Conservation (phyloP, 345 rosid genomes). For the Triadica sebifera region DNA sequence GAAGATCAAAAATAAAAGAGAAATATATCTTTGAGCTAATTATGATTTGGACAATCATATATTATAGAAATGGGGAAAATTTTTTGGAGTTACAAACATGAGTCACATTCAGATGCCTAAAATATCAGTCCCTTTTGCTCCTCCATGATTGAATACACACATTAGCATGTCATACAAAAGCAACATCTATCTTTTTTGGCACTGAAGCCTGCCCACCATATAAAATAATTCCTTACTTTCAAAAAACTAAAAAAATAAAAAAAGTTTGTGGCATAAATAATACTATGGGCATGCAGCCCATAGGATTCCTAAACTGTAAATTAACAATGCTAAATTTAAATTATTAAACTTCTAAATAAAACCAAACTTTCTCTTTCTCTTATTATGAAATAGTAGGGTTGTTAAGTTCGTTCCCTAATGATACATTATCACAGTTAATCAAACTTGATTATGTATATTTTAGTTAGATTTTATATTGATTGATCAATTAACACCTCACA, state of each 20-base stretch:
- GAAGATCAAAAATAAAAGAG: too few relatives aligned
- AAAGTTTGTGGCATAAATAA: too few relatives aligned
- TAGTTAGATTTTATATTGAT: not conserved
- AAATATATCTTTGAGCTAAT: not conserved
- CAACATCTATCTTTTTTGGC: conserved; percentile 12
- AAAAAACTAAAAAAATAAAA: too few relatives aligned
- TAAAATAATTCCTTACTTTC: too few relatives aligned
- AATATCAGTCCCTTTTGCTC: conserved; percentile 17
- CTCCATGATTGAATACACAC: conserved; percentile 28
- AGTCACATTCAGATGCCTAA: conserved; percentile 35
- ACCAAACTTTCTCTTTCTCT: not conserved
- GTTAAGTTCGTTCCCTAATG: not conserved
- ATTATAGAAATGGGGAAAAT: not conserved
- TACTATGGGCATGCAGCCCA: too few relatives aligned
- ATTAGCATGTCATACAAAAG: conserved; percentile 9
- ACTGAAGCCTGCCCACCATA: not conserved
- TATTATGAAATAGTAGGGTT: conserved; percentile 1
- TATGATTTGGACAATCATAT: conserved; percentile 7
- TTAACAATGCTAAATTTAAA: too few relatives aligned
- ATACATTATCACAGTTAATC: not conserved
- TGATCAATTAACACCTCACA: not conserved
- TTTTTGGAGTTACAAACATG: conserved; percentile 11
- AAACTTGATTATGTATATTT: not conserved
- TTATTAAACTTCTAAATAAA: too few relatives aligned
- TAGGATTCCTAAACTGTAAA: too few relatives aligned